phyloP scores from a whole-genome alignment of 2,329 filamentous ascomycete genomes.

The Coniochaeta prunicola region DNA sequence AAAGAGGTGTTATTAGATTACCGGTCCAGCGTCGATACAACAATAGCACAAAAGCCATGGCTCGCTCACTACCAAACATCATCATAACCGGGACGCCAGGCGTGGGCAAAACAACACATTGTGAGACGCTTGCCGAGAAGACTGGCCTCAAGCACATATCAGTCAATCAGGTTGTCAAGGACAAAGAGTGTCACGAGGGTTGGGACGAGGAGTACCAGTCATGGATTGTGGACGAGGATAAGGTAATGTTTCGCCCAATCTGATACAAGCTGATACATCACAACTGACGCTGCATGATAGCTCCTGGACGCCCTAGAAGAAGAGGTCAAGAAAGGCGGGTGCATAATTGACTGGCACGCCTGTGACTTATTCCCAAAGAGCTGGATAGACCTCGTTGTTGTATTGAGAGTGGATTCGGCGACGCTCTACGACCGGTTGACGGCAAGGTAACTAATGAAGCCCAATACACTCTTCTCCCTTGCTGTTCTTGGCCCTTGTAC shows the following conservation, averaged over 20 bases:
- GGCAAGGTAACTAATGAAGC: conserved; percentile 45
- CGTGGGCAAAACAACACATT: conserved; percentile 91
- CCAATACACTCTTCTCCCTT: background rate
- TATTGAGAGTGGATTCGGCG: conserved; percentile 73
- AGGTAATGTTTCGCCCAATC: conserved; percentile 43
- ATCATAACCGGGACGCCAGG: conserved; percentile 94
- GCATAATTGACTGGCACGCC: conserved; percentile 95
- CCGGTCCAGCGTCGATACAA: conserved; percentile 2
- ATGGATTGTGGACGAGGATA: conserved; percentile 95
- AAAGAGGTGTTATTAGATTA: background rate
- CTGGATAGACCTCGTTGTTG: conserved; percentile 93
- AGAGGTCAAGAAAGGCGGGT: conserved; percentile 70
- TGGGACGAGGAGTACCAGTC: conserved; percentile 80
- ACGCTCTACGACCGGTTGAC: conserved; percentile 78
- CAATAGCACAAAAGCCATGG: conserved; percentile 14
- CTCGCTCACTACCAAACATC: conserved; percentile 68
- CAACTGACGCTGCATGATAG: conserved; percentile 30
- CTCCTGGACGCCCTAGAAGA: conserved; percentile 86
- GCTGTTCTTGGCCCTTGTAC: background rate
- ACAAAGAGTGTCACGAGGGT: conserved; percentile 77
- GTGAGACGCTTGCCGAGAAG: conserved; percentile 68
- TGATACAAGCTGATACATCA: background rate
- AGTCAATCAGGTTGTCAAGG: conserved; percentile 88
- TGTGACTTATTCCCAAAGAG: conserved; percentile 90
- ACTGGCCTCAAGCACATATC: conserved; percentile 76